Conservation (phyloP, 1,284 basidiomycete species). For the Malassezia equina region DNA sequence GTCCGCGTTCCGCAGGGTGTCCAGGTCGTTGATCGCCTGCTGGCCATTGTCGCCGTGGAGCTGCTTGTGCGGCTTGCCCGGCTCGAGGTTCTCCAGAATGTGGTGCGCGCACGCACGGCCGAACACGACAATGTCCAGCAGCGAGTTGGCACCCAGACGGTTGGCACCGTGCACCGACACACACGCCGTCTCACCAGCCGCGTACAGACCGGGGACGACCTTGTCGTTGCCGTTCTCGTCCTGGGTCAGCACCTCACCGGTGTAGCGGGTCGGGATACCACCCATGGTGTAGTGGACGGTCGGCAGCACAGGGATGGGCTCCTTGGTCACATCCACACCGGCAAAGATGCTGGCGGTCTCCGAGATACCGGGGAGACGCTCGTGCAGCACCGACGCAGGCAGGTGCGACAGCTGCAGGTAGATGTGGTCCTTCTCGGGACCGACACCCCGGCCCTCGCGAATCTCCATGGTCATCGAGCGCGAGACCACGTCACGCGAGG, state of each 20-base stretch:
- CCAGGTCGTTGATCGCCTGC: constrained; percentile 75
- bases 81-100: constrained; percentile 80
- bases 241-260: constrained; percentile 77
- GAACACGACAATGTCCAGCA: constrained; percentile 97
- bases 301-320: constrained; percentile 61
- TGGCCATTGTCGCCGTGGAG: constrained; percentile 81
- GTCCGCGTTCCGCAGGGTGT: constrained; percentile 65
- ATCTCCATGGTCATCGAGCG: constrained; percentile 99
- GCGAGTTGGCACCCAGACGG: constrained; percentile 96
- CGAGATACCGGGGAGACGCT: constrained; percentile 96
- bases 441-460: constrained; percentile 96
- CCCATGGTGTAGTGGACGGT: constrained; percentile 60
- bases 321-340: constrained; percentile 98
- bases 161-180: constrained; percentile 99
- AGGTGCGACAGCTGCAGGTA: constrained; percentile 95
- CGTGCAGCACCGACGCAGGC: constrained; percentile 87
- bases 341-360: constrained; percentile 99
- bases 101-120: constrained; percentile 97
- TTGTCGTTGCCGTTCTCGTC: constrained; percentile 66
- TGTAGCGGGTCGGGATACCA: constrained; percentile 97
- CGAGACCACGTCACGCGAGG: constrained; percentile 97
- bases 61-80: constrained; percentile 80
- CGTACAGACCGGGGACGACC: constrained; percentile 91
- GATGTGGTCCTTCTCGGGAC: constrained; percentile 95
- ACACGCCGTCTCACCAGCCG: constrained; percentile 95